These are phyloP conservation scores for Phlyctochytrium bullatum DNA, from an alignment of 192 early-diverging fungal genomes.

Conservation along the genomic window DNA sequence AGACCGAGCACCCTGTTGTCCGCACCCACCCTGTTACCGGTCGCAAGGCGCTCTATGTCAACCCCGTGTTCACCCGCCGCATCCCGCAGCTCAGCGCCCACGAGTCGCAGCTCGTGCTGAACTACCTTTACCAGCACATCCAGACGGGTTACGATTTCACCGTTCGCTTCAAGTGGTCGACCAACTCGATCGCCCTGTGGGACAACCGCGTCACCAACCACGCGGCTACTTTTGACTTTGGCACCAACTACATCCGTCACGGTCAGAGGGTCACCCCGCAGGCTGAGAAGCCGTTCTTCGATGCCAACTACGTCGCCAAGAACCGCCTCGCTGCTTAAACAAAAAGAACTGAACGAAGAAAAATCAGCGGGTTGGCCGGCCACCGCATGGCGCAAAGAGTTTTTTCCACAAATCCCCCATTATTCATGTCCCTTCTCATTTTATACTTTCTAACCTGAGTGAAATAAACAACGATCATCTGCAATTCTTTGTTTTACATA, in stretches of 20 bases:
- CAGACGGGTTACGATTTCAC: slow-evolving; percentile 52
- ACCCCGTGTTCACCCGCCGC: slow-evolving; percentile 58
- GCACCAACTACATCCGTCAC: slow-evolving; percentile 12
- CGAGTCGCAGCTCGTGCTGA: slow-evolving; percentile 58
- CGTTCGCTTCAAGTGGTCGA: slow-evolving; percentile 31
- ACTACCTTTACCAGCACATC: slow-evolving; percentile 55
- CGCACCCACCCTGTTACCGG: slow-evolving; percentile 71
- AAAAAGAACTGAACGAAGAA: too few relatives aligned
- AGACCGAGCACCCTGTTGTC: slow-evolving; percentile 40
- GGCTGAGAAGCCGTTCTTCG: slow-evolving; percentile 42
- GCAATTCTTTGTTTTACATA: too few relatives aligned
- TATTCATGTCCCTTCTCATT: too few relatives aligned
- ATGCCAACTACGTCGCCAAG: slow-evolving; percentile 8
- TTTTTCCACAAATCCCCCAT: too few relatives aligned
- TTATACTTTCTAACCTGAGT: too few relatives aligned
- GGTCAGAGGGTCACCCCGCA: slow-evolving; percentile 30
- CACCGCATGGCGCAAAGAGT: too few relatives aligned
- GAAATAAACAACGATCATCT: too few relatives aligned
- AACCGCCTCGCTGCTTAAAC: too few relatives aligned
- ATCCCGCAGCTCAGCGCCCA: slow-evolving; percentile 48
- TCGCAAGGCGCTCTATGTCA: slow-evolving; percentile 65
- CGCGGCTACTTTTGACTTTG: slow-evolving; percentile 41
- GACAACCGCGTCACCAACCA: slow-evolving; percentile 62
- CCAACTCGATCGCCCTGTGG: slow-evolving; percentile 66
- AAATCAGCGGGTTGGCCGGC: too few relatives aligned